phyloP scores from a whole-genome alignment of 2,329 filamentous ascomycete genomes.

The Fusarium algeriense region DNA sequence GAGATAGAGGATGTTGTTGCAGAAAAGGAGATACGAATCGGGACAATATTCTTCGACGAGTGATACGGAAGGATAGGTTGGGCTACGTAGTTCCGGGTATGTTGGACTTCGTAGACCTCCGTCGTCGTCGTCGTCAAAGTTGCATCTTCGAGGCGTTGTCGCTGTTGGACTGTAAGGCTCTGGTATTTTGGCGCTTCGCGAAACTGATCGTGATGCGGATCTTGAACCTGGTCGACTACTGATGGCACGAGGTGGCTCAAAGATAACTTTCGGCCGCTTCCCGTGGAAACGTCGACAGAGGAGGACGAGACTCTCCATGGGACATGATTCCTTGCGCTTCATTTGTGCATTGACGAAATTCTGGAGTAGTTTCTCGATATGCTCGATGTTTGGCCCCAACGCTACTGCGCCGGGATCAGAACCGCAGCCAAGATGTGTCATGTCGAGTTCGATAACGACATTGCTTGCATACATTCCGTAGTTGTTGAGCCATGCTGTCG shows the following conservation, averaged over 20 bases:
- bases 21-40: conserved; percentile 49
- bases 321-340: conserved; percentile 33
- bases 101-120: background rate
- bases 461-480: conserved; percentile 54
- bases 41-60: conserved; percentile 46
- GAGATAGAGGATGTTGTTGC: conserved; percentile 49
- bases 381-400: conserved; percentile 43
- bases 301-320: conserved; percentile 49
- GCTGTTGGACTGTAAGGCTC: conserved; percentile 15
- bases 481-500: conserved; percentile 51
- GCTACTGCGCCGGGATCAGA: conserved; percentile 37
- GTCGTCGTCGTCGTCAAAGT: background rate
- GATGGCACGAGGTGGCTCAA: conserved; percentile 4
- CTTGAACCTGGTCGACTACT: conserved; percentile 31
- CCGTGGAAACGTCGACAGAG: conserved; percentile 54
- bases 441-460: conserved; percentile 57
- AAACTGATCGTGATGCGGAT: conserved; percentile 20
- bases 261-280: conserved; percentile 6
- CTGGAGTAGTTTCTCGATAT: conserved; percentile 46
- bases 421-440: conserved; percentile 54
- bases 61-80: background rate
- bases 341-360: conserved; percentile 48
- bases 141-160: background rate
- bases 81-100: background rate
- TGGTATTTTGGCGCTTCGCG: conserved; percentile 15